Conservation (phyloP, 1,139 yeast species). For the Lodderomyces elongisporus region DNA sequence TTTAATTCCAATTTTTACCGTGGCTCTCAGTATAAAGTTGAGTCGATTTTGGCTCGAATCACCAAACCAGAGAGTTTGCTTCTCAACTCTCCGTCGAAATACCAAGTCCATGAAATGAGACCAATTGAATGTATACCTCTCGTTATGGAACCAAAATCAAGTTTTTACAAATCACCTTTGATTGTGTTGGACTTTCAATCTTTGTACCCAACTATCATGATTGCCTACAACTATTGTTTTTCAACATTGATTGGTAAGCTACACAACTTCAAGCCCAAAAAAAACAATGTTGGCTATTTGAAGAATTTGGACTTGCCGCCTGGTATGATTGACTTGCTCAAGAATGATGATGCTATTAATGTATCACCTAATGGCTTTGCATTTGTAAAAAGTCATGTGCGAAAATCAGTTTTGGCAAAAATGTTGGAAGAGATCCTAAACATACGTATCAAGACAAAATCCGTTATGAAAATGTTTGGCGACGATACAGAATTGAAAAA, state of each 20-base stretch:
- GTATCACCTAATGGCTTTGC: slow-evolving; percentile 85
- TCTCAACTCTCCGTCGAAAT: slow-evolving; percentile 72
- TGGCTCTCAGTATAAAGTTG: slow-evolving; percentile 93
- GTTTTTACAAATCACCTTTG: slow-evolving; percentile 81
- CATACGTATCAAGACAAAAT: slow-evolving; percentile 73
- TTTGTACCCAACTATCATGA: slow-evolving; percentile 84
- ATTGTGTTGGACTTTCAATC: slow-evolving; percentile 92
- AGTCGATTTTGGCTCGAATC: slow-evolving; percentile 69
- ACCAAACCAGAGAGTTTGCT: slow-evolving; percentile 72
- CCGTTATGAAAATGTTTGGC: slow-evolving; percentile 55
- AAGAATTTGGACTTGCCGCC: slow-evolving; percentile 45
- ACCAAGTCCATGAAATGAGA: slow-evolving; percentile 78
- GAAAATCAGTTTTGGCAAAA: slow-evolving; percentile 73
- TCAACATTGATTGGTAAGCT: slow-evolving; percentile 79
- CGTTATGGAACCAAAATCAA: slow-evolving; percentile 87
- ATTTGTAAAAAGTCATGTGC: slow-evolving; percentile 59
- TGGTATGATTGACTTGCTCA: slow-evolving; percentile 52
- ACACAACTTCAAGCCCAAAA: slow-evolving; percentile 41
- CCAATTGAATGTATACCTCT: slow-evolving; percentile 85
- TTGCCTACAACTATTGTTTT: slow-evolving; percentile 89
- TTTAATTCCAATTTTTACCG: slow-evolving; percentile 81
- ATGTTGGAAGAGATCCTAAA: slow-evolving; percentile 82
- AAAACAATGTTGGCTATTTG: slow-evolving; percentile 35
- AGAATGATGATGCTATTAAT: slow-evolving; percentile 46
- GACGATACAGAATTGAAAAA: slow-evolving; percentile 45